These are phyloP conservation scores for Podospora fimiseda DNA, from an alignment of 495 filamentous ascomycete genomes.

Conservation along the genomic window DNA sequence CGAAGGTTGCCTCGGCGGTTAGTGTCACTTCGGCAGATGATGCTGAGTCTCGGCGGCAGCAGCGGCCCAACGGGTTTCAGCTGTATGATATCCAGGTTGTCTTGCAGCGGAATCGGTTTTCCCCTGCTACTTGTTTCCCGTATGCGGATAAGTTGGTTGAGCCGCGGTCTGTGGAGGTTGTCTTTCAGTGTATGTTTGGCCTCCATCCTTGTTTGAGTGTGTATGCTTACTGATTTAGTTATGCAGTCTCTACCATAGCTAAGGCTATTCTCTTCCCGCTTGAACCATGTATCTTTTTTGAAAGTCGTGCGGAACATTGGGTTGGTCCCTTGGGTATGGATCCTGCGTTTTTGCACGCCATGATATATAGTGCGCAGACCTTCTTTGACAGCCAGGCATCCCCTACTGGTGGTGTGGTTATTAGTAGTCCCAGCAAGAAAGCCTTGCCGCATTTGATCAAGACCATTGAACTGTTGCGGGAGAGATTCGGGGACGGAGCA, in stretches of 20 bases:
- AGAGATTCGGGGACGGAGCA: conserved; percentile 19
- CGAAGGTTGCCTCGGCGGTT: background rate
- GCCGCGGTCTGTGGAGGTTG: no score
- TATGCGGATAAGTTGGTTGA: no score
- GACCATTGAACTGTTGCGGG: conserved; percentile 30
- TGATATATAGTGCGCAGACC: conserved; percentile 29
- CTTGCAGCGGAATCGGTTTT: no score
- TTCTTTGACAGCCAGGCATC: conserved; percentile 23
- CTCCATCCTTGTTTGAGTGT: conserved; percentile 3
- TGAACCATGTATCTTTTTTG: conserved; percentile 33
- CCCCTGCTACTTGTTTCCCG: no score
- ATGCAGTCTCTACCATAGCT: conserved; percentile 35
- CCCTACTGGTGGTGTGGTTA: background rate
- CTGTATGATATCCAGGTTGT: background rate
- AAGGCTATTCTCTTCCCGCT: conserved; percentile 34
- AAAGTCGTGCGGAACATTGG: conserved; percentile 23
- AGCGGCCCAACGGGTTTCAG: background rate
- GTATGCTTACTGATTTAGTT: background rate
- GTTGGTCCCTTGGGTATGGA: conserved; percentile 30
- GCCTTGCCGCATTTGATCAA: conserved; percentile 24
- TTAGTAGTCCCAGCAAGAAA: background rate
- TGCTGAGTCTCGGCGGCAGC: background rate
- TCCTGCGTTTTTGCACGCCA: conserved; percentile 34
- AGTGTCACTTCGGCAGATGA: conserved; percentile 15
- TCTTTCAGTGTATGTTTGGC: no score